Evolutionary conservation across 108 stramenopile species (phyloP).

Genomic region (Cyclotella atomus): DNA sequence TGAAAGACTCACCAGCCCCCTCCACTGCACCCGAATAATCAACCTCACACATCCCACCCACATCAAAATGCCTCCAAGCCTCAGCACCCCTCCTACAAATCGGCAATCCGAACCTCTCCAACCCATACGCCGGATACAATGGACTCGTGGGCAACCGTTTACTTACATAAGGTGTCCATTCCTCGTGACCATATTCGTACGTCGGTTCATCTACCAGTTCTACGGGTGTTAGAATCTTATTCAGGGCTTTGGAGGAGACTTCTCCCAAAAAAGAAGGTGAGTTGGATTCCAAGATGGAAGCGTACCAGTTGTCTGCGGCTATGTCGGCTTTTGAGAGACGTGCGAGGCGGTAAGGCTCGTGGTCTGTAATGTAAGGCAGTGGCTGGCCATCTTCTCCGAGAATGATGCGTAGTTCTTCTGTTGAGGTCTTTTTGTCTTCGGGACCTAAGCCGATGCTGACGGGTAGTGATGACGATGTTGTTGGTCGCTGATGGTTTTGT

Average conservation of each 20-base stretch:
- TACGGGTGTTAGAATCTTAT: constrained; percentile 22
- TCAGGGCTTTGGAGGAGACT: constrained; percentile 25
- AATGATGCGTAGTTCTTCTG: constrained; percentile 21
- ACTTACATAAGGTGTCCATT: constrained; percentile 83
- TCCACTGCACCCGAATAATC: constrained; percentile 67
- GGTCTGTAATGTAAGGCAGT: constrained; percentile 55
- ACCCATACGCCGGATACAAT: constrained; percentile 79
- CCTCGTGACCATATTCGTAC: constrained; percentile 55
- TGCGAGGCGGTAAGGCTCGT: constrained; percentile 70
- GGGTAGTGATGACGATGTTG: constrained; percentile 16
- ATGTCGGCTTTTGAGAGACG: constrained; percentile 72
- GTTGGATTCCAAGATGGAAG: constrained; percentile 31
- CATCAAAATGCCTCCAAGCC: constrained; percentile 90
- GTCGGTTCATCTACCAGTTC: constrained; percentile 44
- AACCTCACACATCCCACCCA: constrained; percentile 66
- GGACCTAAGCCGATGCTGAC: constrained; percentile 51
- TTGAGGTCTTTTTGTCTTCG: constrained; percentile 26
- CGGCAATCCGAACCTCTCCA: constrained; percentile 84
- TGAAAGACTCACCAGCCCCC: constrained; percentile 44
- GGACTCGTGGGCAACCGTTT: constrained; percentile 80
- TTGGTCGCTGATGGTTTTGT: neutral
- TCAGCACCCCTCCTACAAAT: constrained; percentile 80
- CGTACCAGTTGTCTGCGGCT: constrained; percentile 81
- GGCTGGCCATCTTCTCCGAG: constrained; percentile 33
- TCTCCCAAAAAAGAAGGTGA: constrained; percentile 36